phyloP scores from a whole-genome alignment of 2,329 filamentous ascomycete species.

The Aspergillus amoenus region DNA sequence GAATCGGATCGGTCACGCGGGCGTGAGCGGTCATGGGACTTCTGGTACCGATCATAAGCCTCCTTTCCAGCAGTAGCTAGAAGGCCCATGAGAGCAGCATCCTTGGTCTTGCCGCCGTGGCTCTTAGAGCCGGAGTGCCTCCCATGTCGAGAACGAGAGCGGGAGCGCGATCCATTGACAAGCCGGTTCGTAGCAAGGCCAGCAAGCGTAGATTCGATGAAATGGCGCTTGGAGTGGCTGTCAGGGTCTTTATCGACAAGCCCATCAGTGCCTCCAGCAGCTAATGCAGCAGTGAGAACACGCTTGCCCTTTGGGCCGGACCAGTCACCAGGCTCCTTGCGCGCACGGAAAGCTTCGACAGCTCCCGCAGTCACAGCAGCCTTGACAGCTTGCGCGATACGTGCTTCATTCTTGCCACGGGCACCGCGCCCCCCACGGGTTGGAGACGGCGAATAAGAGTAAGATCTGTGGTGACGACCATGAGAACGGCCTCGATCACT shows the following conservation, averaged over 20 bases:
- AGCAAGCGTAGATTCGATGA: conserved; percentile 83
- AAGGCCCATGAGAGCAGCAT: conserved; percentile 44
- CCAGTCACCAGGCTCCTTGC: conserved; percentile 87
- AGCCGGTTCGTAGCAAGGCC: conserved; percentile 83
- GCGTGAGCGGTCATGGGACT: conserved; percentile 34
- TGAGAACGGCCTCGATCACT: conserved; percentile 47
- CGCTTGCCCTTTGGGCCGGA: conserved; percentile 89
- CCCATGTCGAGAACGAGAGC: conserved; percentile 60
- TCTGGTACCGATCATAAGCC: conserved; percentile 45
- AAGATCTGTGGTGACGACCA: conserved; percentile 41
- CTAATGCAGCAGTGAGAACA: conserved; percentile 79
- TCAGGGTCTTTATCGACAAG: conserved; percentile 67
- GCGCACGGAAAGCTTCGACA: conserved; percentile 85
- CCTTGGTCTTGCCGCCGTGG: conserved; percentile 36
- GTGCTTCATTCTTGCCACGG: conserved; percentile 54
- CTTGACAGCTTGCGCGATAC: conserved; percentile 83
- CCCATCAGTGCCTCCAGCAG: conserved; percentile 82
- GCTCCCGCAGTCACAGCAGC: conserved; percentile 87
- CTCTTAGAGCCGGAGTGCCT: conserved; percentile 50
- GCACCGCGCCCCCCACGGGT: conserved; percentile 55
- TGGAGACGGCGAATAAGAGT: conserved; percentile 50
- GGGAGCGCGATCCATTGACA: conserved; percentile 76
- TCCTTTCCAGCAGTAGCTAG: conserved; percentile 51
- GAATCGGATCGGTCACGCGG: conserved; percentile 45
- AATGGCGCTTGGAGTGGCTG: conserved; percentile 74